Percentiles rank a stretch among this genome's conserved stretches.
phyloP scores from a whole-genome alignment of 768 basidiomycete species.

The Naganishia randhawae region DNA sequence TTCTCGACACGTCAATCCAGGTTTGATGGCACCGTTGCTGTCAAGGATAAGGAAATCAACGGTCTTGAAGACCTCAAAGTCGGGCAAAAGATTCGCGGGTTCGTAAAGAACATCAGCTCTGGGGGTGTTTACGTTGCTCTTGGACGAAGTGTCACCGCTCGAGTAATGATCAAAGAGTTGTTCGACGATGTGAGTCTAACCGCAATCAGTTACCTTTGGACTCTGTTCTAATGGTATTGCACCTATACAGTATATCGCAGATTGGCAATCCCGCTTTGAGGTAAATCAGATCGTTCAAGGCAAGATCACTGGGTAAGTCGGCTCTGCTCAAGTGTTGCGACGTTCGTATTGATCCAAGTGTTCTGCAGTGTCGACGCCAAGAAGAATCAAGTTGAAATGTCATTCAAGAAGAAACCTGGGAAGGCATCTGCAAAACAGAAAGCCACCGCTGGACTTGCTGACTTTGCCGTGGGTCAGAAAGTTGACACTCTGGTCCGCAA shows the following conservation, averaged over 20 bases:
- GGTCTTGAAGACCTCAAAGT: conserved; percentile 61
- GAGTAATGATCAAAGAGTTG: conserved; percentile 87
- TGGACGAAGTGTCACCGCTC: conserved; percentile 76
- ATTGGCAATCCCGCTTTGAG: conserved; percentile 81
- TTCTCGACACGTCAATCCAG: conserved; percentile 76
- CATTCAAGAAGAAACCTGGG: conserved; percentile 59
- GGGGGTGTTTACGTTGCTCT: conserved; percentile 85
- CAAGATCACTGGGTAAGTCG: conserved; percentile 56
- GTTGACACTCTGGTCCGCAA: conserved; percentile 73
- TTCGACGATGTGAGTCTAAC: conserved; percentile 64
- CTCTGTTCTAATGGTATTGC: conserved; percentile 19
- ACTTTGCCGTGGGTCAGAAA: conserved; percentile 74
- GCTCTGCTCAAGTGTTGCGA: neutral
- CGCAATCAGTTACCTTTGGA: conserved; percentile 30
- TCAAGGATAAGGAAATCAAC: conserved; percentile 69
- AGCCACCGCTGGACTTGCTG: conserved; percentile 48
- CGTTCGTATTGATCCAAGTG: neutral
- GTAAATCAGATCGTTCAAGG: conserved; percentile 81
- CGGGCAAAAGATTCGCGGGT: conserved; percentile 76
- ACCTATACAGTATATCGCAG: conserved; percentile 74
- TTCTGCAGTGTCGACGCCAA: conserved; percentile 62
- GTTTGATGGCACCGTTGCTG: conserved; percentile 52
- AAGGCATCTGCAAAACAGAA: conserved; percentile 38
- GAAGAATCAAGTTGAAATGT: conserved; percentile 81
- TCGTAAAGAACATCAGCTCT: conserved; percentile 76